A percentile compares a stretch with the other conserved stretches of the same genome.
Evolutionary conservation across 345 rosid genomes (phyloP).

Genomic region (Schrenkiella parvula): DNA sequence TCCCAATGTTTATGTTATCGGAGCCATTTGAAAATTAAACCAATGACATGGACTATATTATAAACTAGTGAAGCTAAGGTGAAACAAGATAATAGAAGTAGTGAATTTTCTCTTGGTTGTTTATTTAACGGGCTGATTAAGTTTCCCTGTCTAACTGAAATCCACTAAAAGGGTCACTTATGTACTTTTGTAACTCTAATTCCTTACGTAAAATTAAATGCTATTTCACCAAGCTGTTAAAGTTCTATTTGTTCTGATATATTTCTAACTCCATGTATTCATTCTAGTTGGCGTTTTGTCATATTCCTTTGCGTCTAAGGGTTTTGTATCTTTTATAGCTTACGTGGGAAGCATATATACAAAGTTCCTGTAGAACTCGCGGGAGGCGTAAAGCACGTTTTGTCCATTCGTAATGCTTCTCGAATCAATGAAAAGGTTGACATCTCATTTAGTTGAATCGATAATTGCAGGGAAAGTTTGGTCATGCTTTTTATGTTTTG

Average conservation of each 20-base stretch:
- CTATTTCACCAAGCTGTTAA: slow-evolving; percentile 6
- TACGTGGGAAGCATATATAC: slow-evolving; percentile 78
- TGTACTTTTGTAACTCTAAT: neutral
- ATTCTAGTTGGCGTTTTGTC: slow-evolving; percentile 12
- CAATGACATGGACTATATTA: neutral
- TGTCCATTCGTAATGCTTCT: slow-evolving; percentile 69
- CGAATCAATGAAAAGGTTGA: slow-evolving; percentile 56
- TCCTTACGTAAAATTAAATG: neutral
- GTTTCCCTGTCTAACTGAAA: slow-evolving; percentile 1
- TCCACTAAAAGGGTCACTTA: neutral
- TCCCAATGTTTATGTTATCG: slow-evolving; percentile 8
- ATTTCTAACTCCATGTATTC: neutral
- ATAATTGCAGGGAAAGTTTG: slow-evolving; percentile 11
- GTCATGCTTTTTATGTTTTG: slow-evolving; percentile 16
- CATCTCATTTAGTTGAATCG: slow-evolving; percentile 11
- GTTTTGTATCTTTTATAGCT: slow-evolving; percentile 35
- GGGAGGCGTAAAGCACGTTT: slow-evolving; percentile 65
- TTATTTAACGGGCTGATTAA: neutral
- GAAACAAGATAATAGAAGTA: neutral
- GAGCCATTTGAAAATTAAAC: neutral
- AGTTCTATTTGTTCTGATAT: slow-evolving; percentile 10
- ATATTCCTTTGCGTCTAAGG: slow-evolving; percentile 22
- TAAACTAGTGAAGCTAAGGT: neutral
- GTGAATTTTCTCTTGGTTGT: neutral
- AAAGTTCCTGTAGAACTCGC: slow-evolving; percentile 65